Evolutionary conservation across 2,329 filamentous ascomycete genomes (phyloP).

Genomic region (Fusarium tjaetaba): DNA sequence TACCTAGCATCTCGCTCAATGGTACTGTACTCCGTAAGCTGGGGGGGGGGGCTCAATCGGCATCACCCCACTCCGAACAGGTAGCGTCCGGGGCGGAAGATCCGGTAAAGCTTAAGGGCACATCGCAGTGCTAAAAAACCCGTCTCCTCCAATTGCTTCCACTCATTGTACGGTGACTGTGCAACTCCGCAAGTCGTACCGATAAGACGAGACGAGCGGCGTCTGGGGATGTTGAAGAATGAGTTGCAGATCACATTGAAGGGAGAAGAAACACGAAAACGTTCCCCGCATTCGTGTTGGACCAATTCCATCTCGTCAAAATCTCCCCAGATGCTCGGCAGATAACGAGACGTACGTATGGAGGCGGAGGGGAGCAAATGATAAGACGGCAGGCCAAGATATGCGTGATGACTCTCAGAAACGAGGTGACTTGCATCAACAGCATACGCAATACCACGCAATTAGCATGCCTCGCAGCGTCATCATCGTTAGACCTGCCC

Average conservation of each 20-base stretch:
- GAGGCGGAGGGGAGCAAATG: neutral
- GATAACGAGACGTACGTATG: conserved; percentile 4
- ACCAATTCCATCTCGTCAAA: conserved; percentile 22
- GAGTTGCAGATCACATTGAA: conserved; percentile 10
- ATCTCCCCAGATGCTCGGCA: conserved; percentile 16
- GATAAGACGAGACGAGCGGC: conserved; percentile 18
- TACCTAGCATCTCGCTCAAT: conserved; percentile 9
- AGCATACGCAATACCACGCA: conserved; percentile 22
- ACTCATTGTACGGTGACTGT: neutral
- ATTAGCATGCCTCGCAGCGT: conserved; percentile 13
- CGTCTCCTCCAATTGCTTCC: neutral
- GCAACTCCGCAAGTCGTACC: conserved; percentile 5
- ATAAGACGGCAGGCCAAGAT: neutral
- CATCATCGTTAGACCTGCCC: conserved; percentile 19
- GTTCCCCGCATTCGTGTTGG: conserved; percentile 24
- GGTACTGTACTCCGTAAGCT: conserved; percentile 12
- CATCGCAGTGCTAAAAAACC: neutral
- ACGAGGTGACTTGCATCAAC: conserved; percentile 21
- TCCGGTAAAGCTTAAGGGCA: conserved; percentile 37
- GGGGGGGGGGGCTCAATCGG: neutral
- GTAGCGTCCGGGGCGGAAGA: conserved; percentile 38
- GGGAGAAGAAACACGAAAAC: neutral
- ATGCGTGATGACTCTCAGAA: neutral
- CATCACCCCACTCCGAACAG: conserved; percentile 26
- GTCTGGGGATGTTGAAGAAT: conserved; percentile 12